These are phyloP conservation scores for Tylopilus sp. DNA, from an alignment of 1,284 basidiomycete species.

Conservation along the genomic window DNA sequence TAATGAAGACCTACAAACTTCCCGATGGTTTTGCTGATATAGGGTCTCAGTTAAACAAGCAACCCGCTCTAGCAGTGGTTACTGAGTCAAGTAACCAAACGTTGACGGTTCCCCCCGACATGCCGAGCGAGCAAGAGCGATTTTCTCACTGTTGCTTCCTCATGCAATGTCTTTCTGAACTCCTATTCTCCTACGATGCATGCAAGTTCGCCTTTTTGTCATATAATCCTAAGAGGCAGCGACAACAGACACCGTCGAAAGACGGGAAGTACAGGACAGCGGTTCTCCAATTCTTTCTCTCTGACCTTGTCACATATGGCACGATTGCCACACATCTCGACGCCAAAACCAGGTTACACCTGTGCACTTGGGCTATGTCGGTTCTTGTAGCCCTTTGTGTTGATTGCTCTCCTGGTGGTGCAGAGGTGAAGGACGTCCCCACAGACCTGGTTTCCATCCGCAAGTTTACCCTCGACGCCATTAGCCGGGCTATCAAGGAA, in stretches of 20 bases:
- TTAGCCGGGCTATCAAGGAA: conserved; percentile 89
- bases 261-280: conserved; percentile 62
- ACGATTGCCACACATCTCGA: conserved; percentile 62
- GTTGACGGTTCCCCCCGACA: conserved; percentile 5
- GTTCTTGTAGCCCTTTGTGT: conserved; percentile 90
- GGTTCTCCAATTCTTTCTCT: conserved; percentile 75
- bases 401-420: conserved; percentile 64
- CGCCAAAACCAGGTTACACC: conserved; percentile 55
- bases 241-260: conserved; percentile 59
- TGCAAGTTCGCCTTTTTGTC: conserved; percentile 90
- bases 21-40: conserved; percentile 13
- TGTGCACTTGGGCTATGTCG: conserved; percentile 90
- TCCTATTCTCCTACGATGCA: conserved; percentile 88
- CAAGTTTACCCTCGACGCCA: conserved; percentile 86
- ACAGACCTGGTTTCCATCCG: conserved; percentile 82
- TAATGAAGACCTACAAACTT: conserved; percentile 60
- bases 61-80: conserved; percentile 1
- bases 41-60: conserved; percentile 18
- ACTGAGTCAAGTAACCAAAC: conserved; percentile 23
- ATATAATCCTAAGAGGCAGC: conserved; percentile 68
- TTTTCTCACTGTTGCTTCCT: conserved; percentile 80
- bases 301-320: conserved; percentile 77
- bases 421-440: conserved; percentile 75
- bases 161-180: conserved; percentile 90
- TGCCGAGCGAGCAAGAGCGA: conserved; percentile 37